These are phyloP conservation scores for Cladosporium cucumerinum DNA, from an alignment of 2,329 filamentous ascomycete species.

Conservation along the genomic window DNA sequence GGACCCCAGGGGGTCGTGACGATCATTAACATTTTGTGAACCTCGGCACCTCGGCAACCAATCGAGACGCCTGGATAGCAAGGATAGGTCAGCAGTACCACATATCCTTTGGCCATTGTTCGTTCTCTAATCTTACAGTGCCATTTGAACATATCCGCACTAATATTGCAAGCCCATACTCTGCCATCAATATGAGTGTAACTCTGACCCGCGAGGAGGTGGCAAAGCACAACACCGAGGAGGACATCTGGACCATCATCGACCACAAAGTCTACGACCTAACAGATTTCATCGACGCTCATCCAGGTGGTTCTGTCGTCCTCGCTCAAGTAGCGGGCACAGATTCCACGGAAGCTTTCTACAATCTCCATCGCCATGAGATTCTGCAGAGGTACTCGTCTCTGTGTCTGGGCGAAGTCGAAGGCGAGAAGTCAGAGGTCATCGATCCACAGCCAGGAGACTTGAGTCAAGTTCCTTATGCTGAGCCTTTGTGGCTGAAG, in stretches of 20 bases:
- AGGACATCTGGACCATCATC: conserved; percentile 78
- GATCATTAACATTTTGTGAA: background rate
- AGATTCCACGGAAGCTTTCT: conserved; percentile 80
- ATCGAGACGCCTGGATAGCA: background rate
- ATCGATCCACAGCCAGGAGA: conserved; percentile 67
- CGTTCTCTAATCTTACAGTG: background rate
- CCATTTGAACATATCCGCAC: background rate
- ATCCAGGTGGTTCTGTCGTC: conserved; percentile 78
- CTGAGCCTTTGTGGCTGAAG: conserved; percentile 78
- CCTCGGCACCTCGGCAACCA: conserved; percentile 15
- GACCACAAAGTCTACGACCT: conserved; percentile 86
- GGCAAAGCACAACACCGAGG: conserved; percentile 63
- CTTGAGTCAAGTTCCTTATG: conserved; percentile 75
- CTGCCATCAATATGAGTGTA: background rate
- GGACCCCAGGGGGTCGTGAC: background rate
- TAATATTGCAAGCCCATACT: background rate
- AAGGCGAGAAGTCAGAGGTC: conserved; percentile 71
- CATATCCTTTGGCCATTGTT: conserved; percentile 18
- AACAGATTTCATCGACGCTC: conserved; percentile 78
- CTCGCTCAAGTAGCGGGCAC: conserved; percentile 75
- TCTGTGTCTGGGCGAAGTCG: conserved; percentile 71
- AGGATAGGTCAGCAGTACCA: conserved; percentile 10
- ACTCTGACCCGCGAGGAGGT: conserved; percentile 28
- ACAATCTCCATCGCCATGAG: conserved; percentile 88
- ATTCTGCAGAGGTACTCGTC: conserved; percentile 76